Evolutionary conservation across 192 early-diverging fungal genomes (phyloP), one percentile per base, ranked within the genome.

Genomic region (Coemansia sp.): DNA sequence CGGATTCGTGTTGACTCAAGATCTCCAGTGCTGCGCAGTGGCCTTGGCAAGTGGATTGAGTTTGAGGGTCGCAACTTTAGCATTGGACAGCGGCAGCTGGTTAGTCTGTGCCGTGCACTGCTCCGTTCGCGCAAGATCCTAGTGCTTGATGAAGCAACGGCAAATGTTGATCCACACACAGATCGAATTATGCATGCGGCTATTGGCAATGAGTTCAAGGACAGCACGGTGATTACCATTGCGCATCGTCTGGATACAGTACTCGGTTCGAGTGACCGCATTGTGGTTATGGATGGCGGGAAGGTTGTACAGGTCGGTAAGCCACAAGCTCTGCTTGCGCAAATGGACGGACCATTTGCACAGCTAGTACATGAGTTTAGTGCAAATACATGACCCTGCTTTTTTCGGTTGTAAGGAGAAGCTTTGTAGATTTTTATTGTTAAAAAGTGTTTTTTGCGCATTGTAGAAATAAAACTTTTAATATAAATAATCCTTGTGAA

Each of bases 111-210:
- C 6, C 67, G 89, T 19, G 89, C 89, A 0, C 53, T 91, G 19
- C 67, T 92, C 12, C 69, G 86, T 3, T 85, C 84, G 53, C 85
- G 88, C 48, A 86, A 83, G 42, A 82, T 93, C 52, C 69, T 93
- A 41, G 86, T 93, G 38, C 76, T 93, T 64, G 92, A 93, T 69
- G 92, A 93, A 73, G 90, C 82, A n/a, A 84, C 82, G 41, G 85
- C 85, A 52, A 84, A 79, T 54, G 74, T 86, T 7, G 85, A 86
- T 57, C 43, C 79, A 52, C 73, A 72, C 15, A 79, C 85, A 6
- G 87, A 88, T 60, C 63, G 65, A 23, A 19, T 82, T 56, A 88
- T 93, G 49, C 91, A 90, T 42, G 61, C 79, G 40, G 79, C 88
- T 19, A 82, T 90, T 39, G 72, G 77, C 6, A 72, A 65, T 10